Conservation (phyloP, 2,329 filamentous ascomycete species). For the Scolecobasidium constrictum region DNA sequence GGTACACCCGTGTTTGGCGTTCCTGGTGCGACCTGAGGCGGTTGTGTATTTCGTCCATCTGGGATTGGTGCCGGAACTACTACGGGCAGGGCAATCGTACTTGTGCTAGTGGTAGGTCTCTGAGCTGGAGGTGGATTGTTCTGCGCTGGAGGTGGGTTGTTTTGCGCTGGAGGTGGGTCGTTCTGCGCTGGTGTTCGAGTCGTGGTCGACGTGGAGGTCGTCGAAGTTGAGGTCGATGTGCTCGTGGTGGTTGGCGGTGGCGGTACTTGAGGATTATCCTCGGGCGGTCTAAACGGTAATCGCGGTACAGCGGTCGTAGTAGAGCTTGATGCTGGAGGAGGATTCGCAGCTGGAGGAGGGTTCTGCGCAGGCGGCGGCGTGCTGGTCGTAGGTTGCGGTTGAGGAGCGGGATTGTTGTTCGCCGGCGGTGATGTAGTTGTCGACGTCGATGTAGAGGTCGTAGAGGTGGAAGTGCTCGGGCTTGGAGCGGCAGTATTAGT, state of each 20-base stretch:
- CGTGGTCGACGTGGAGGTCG: background rate
- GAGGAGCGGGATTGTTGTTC: conserved; percentile 1
- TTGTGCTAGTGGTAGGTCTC: background rate
- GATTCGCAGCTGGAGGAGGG: background rate
- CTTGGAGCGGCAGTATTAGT: background rate
- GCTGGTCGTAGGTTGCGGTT: background rate
- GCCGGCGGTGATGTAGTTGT: background rate
- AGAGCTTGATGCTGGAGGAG: conserved; percentile 3
- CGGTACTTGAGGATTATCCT: too few relatives aligned
- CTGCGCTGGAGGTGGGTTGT: background rate
- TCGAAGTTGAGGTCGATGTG: background rate
- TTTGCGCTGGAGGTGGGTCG: background rate
- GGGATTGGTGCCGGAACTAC: background rate
- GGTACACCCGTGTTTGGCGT: background rate
- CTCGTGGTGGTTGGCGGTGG: too few relatives aligned
- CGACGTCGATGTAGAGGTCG: background rate
- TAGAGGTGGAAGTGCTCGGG: background rate
- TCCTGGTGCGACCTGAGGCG: background rate
- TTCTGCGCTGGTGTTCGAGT: background rate
- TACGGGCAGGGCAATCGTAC: background rate
- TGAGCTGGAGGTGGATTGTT: background rate
- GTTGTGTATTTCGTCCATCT: background rate
- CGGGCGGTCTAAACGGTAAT: too few relatives aligned
- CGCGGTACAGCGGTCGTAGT: too few relatives aligned
- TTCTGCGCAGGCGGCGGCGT: background rate